Conservation (phyloP, 495 filamentous ascomycete species). For the Parathielavia hyrcaniae region DNA sequence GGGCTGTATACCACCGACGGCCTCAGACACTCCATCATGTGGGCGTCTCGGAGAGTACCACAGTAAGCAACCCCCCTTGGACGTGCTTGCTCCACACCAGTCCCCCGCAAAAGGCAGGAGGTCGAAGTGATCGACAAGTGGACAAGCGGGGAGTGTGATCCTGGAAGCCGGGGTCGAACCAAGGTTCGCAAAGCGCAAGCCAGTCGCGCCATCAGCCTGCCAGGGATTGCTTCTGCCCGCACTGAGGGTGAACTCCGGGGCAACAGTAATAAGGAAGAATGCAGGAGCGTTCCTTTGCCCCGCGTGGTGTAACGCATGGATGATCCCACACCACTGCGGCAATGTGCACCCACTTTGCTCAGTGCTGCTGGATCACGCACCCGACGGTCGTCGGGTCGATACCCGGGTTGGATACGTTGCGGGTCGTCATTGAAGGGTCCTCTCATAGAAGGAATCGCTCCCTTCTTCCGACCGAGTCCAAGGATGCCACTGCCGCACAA, state of each 20-base stretch:
- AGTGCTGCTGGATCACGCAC: too few species aligned
- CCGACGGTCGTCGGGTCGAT: too few species aligned
- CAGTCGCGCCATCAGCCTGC: not conserved
- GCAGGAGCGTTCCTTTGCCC: not conserved
- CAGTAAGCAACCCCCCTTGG: not conserved
- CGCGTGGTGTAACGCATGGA: constrained; percentile 4
- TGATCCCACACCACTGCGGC: constrained; percentile 17
- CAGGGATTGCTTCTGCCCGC: not conserved
- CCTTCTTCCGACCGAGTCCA: too few species aligned
- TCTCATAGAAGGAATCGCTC: too few species aligned
- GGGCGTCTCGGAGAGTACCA: not conserved
- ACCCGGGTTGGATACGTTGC: too few species aligned
- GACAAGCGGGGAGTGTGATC: constrained; percentile 7
- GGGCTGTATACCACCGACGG: not conserved
- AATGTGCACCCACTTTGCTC: too few species aligned
- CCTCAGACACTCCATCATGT: not conserved
- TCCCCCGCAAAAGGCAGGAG: constrained; percentile 13
- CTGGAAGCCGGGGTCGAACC: not conserved
- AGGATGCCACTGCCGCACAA: too few species aligned
- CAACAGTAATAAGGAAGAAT: not conserved
- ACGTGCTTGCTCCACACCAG: not conserved
- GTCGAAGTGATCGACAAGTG: constrained; percentile 2
- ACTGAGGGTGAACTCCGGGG: not conserved
- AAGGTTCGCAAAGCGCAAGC: not conserved
- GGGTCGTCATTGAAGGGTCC: too few species aligned